Conservation (phyloP, 2,329 filamentous ascomycete genomes). For the Xylariales sp. region DNA sequence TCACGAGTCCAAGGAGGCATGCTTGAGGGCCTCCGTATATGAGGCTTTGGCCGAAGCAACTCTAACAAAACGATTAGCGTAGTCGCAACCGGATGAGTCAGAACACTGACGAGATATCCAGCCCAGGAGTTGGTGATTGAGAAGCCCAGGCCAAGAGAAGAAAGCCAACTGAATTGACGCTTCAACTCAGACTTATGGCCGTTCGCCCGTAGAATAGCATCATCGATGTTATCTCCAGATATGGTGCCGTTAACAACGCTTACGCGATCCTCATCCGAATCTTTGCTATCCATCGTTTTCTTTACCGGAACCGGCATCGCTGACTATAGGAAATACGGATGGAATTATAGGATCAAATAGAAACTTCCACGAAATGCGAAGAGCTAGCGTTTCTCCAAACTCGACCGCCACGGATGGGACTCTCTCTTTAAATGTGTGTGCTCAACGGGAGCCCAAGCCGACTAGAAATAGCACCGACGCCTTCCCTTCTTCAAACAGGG, state of each 20-base stretch:
- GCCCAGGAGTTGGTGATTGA: slow-evolving; percentile 18
- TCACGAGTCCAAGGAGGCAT: neutral
- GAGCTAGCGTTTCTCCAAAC: no score
- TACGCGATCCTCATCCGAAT: neutral
- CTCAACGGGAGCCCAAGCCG: no score
- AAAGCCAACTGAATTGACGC: slow-evolving; percentile 8
- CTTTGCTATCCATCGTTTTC: neutral
- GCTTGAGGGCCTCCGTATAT: slow-evolving; percentile 7
- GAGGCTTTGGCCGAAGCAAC: slow-evolving; percentile 8
- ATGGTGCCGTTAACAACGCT: neutral
- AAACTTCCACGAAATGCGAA: no score
- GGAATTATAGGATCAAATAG: no score
- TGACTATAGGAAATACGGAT: neutral
- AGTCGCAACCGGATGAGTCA: neutral
- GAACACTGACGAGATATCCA: slow-evolving; percentile 10
- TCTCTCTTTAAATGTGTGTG: no score
- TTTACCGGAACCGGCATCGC: neutral
- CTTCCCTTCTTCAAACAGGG: no score
- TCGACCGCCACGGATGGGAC: no score
- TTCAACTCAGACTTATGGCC: slow-evolving; percentile 5
- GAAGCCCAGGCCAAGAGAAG: slow-evolving; percentile 11
- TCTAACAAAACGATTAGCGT: neutral
- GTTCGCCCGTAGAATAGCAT: slow-evolving; percentile 6
- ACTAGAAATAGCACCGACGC: no score
- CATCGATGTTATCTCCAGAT: neutral